phyloP scores from a whole-genome alignment of 192 early-diverging fungal species.

The Linnemannia schmuckeri region DNA sequence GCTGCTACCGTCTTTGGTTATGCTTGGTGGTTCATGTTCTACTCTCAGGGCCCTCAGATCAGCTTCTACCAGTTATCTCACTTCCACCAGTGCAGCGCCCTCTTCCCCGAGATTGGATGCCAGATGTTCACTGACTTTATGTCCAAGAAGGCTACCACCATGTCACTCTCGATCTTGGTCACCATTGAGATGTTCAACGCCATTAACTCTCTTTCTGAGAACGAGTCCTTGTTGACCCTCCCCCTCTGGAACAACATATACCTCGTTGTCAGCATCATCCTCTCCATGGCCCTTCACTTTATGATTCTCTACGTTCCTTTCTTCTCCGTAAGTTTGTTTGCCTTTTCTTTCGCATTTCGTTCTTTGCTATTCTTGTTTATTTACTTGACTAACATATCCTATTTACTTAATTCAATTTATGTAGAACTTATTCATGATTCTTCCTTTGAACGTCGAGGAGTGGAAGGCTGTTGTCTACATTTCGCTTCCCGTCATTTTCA shows the following conservation, averaged over 20 bases:
- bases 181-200: constrained; percentile 99
- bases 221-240: constrained; percentile 91
- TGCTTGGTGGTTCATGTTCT: constrained; percentile 99
- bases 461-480: constrained; percentile 94
- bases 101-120: constrained; percentile 95
- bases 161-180: constrained; percentile 95
- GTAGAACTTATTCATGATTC: constrained; percentile 87
- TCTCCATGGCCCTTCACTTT: constrained; percentile 96
- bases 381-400: constrained; percentile 10
- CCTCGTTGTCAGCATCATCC: constrained; percentile 83
- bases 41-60: constrained; percentile 89
- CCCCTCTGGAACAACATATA: constrained; percentile 94
- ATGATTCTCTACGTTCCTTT: constrained; percentile 98
- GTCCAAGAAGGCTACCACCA: constrained; percentile 91
- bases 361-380: not conserved
- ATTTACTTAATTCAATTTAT: constrained; percentile 1
- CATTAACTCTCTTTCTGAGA: constrained; percentile 96
- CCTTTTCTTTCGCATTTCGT: constrained; percentile 18
- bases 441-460: constrained; percentile 87
- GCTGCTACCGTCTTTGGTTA: constrained; percentile 95
- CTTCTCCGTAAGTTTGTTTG: constrained; percentile 72
- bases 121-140: constrained; percentile 87
- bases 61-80: constrained; percentile 90
- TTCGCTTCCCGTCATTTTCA: constrained; percentile 89
- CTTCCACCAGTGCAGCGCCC: constrained; percentile 90